Conservation (phyloP, 1,139 yeast species). For the Zygosaccharomyces pseudobailii region DNA sequence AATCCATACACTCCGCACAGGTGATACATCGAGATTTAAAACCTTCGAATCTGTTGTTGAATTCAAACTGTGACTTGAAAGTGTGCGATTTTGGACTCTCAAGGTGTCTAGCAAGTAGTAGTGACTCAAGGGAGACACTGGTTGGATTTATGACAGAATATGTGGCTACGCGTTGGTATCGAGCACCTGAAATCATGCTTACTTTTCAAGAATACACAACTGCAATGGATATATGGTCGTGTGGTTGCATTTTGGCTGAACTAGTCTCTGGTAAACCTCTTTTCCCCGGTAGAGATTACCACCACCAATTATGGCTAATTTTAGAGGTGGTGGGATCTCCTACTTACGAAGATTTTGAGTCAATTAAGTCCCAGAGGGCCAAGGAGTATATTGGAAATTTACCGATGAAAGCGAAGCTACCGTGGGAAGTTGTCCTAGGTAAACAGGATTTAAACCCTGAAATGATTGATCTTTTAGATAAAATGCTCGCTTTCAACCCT, state of each 20-base stretch:
- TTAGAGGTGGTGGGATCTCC: conserved; percentile 66
- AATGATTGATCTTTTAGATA: conserved; percentile 59
- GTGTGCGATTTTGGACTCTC: conserved; percentile 94
- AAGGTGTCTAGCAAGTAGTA: conserved; percentile 68
- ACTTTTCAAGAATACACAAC: conserved; percentile 64
- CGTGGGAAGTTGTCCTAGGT: conserved; percentile 43
- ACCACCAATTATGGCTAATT: conserved; percentile 58
- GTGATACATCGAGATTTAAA: conserved; percentile 85
- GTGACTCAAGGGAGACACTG: conserved; percentile 36
- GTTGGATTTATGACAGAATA: conserved; percentile 61
- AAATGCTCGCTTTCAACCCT: conserved; percentile 60
- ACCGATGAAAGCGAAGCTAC: conserved; percentile 48
- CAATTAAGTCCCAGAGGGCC: conserved; percentile 58
- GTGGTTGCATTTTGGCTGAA: conserved; percentile 73
- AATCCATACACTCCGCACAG: conserved; percentile 60
- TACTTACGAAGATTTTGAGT: conserved; percentile 47
- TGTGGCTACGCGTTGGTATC: conserved; percentile 76
- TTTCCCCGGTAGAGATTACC: conserved; percentile 77
- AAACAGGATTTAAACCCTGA: conserved; percentile 43
- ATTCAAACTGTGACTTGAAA: conserved; percentile 87
- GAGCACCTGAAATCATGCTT: conserved; percentile 77
- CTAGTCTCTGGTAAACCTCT: conserved; percentile 58
- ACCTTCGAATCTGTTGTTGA: conserved; percentile 78
- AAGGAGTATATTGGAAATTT: conserved; percentile 55
- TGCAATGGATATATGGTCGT: conserved; percentile 75